Evolutionary conservation across 73 alveolate genomes (phyloP).

Genomic region (Tetrahymena thermophila): DNA sequence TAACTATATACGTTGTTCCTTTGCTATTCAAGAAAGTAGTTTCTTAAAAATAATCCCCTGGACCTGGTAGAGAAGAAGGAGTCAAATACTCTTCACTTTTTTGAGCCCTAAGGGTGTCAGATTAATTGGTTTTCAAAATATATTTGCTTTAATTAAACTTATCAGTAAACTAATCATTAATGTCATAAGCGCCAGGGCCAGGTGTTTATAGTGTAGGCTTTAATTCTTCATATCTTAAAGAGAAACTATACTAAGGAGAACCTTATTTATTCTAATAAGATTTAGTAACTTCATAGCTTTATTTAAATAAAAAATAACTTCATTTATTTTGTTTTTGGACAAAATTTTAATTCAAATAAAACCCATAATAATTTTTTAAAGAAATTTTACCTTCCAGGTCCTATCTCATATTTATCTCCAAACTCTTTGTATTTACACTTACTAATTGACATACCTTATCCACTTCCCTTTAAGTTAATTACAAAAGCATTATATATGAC

Average conservation of each 20-base stretch:
- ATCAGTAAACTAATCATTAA: neutral
- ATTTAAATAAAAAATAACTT: neutral
- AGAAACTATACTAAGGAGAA: neutral
- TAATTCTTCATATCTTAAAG: neutral
- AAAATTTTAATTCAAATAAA: neutral
- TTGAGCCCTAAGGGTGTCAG: neutral
- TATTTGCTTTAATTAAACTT: neutral
- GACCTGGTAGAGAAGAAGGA: neutral
- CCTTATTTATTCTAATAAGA: neutral
- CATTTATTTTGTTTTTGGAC: neutral
- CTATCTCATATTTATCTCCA: neutral
- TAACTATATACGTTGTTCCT: neutral
- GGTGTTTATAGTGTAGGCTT: neutral
- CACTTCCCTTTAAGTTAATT: neutral
- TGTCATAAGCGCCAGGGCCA: neutral
- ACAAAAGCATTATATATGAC: neutral
- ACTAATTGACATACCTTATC: neutral
- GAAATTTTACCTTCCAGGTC: neutral
- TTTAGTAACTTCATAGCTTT: neutral
- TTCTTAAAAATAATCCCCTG: neutral
- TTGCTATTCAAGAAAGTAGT: neutral
- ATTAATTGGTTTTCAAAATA: neutral
- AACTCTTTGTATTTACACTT: neutral
- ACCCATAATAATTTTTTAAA: neutral
- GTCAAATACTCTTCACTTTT: neutral